Conservation (phyloP, 441 rosid genomes). For the Adansonia grandidieri region DNA sequence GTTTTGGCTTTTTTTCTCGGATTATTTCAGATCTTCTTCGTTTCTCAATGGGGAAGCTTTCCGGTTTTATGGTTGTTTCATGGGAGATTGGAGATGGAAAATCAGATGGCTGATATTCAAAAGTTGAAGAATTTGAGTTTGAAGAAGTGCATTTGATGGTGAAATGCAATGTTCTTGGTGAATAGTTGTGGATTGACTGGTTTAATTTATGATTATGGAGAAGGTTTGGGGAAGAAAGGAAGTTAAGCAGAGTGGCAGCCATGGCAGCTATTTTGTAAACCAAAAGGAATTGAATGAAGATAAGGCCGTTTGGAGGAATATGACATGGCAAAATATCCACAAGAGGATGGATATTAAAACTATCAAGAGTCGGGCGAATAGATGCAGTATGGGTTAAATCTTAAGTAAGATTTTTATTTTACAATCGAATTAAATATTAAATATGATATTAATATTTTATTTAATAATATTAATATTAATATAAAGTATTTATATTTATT, state of each 20-base stretch:
- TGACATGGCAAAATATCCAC: too few species aligned
- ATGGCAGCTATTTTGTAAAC: conserved; percentile 16
- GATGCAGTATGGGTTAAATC: too few species aligned
- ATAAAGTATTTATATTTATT: too few species aligned
- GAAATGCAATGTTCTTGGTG: conserved; percentile 26
- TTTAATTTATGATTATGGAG: conserved; percentile 4
- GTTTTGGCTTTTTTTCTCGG: conserved; percentile 49
- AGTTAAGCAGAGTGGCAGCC: conserved; percentile 45
- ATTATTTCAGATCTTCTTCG: conserved; percentile 70
- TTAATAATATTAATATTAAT: too few species aligned
- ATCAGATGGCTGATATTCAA: conserved; percentile 32
- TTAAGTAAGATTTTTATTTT: too few species aligned
- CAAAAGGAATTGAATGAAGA: conserved; percentile 6
- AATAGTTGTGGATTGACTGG: conserved; percentile 13
- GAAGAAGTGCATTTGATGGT: conserved; percentile 41
- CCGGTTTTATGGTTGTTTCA: conserved; percentile 47
- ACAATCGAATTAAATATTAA: too few species aligned
- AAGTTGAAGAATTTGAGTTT: conserved; percentile 33
- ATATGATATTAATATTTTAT: too few species aligned
- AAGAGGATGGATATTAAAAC: too few species aligned
- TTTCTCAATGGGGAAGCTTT: conserved; percentile 71
- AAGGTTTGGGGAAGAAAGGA: conserved; percentile 36
- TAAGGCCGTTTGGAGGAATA: conserved; percentile 2
- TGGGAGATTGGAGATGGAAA: conserved; percentile 48
- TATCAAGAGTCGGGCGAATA: too few species aligned